phyloP scores from a whole-genome alignment of 1,284 basidiomycete genomes.

The Ganoderma leucocontextum region DNA sequence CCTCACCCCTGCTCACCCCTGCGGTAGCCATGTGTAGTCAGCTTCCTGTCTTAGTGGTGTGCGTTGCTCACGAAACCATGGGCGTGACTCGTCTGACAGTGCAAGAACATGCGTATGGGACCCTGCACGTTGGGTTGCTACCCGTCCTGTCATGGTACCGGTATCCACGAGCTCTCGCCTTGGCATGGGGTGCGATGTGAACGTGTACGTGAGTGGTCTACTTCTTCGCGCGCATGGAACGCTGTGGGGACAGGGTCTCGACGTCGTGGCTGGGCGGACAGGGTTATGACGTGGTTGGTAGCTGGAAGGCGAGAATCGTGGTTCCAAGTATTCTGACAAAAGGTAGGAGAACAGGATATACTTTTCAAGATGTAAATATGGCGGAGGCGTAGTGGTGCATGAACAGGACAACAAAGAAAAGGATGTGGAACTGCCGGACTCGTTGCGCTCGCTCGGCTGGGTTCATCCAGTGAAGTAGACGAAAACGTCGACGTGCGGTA shows the following conservation, averaged over 20 bases:
- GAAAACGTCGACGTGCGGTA: background rate
- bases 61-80: conserved; percentile 16
- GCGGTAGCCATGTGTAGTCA: conserved; percentile 12
- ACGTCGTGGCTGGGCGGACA: background rate
- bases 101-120: conserved; percentile 15
- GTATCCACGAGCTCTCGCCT: background rate
- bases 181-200: background rate
- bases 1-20: conserved; percentile 4
- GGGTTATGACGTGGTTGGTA: background rate
- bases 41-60: background rate
- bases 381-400: background rate
- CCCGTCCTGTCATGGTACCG: background rate
- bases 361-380: background rate
- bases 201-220: background rate
- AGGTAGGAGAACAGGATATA: background rate
- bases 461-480: background rate
- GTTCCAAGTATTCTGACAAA: no score
- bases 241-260: background rate
- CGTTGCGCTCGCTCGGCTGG: background rate
- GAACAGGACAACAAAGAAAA: background rate
- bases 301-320: no score
- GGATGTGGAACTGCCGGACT: background rate
- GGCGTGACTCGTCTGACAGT: conserved; percentile 17
- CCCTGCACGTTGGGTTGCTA: background rate
- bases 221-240: background rate